Base-by-base conservation (phyloP, 495 filamentous ascomycete genomes). In the Penicillium pulvis region DNA sequence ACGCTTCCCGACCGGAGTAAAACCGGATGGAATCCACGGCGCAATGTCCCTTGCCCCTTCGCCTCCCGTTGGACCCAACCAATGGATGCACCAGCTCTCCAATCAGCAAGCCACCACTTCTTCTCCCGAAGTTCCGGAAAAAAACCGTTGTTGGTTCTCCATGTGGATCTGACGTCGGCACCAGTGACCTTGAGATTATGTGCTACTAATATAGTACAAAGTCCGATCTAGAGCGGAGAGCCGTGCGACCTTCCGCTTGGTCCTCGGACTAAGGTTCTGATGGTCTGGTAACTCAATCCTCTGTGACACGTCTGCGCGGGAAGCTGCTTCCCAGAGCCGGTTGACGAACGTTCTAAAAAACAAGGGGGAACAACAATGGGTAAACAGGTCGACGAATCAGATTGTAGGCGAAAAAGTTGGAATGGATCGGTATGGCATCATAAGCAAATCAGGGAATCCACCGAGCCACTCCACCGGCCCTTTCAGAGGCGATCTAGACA, bases 131-230 rank as follows among this genome's bases (percentile, higher is more conserved):
- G 52, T 53, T 41, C 56, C 62, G 33, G 10, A 20, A 26, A 26
- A 47, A 49, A 49, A 31, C 46, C 46, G 46, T 49, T 49, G 33
- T 26, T 49, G 46, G 46, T 49, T 49, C 46, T 28, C 64, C 66
- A 67, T 69, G 66, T 69, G 66, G 66, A 69, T 58, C 59, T 64
- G 66, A 69, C 66, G 64, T 69, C 54, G 51, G 39, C 55, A 62
- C 31, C 35, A n/a, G 11, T 33, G 7, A 28, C 47, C 8, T 17
- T 28, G 33, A 11, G 33, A 28, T 28, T 28, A 4, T 28, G 28
- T 28, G 28, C 4, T 28, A n/a, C n/a, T n/a, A 41, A 4, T 41
- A n/a, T 4, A 41, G 14, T 41, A 2, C 36, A n/a, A n/a, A 41
- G 12, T 41, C 39, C 39, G 39, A 41, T 41, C 39, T 41, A 41